These are phyloP conservation scores for Paramecium caudatum DNA, from an alignment of 73 alveolate genomes.

Conservation along the genomic window DNA sequence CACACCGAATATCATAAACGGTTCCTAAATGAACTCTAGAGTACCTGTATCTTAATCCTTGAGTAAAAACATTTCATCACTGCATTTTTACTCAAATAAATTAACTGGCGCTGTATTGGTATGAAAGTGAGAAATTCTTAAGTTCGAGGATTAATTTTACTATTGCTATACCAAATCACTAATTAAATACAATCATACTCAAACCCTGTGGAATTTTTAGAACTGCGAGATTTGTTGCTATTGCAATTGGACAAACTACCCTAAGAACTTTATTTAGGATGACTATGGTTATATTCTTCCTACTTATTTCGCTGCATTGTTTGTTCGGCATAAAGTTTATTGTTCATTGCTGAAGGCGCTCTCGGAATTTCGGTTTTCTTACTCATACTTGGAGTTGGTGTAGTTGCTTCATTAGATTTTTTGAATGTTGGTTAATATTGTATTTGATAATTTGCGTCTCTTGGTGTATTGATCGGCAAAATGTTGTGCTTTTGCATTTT, in stretches of 20 bases:
- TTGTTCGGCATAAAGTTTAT: slow-evolving; percentile 27
- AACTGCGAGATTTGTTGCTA: slow-evolving; percentile 54
- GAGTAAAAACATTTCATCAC: slow-evolving; percentile 52
- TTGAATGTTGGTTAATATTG: neutral
- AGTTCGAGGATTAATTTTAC: slow-evolving; percentile 16
- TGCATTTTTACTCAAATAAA: slow-evolving; percentile 4
- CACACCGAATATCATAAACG: slow-evolving; percentile 20
- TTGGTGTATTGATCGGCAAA: slow-evolving; percentile 40
- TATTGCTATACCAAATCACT: neutral
- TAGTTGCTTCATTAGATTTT: neutral
- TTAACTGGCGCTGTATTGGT: slow-evolving; percentile 60
- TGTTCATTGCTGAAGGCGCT: slow-evolving; percentile 63
- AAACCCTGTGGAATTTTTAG: slow-evolving; percentile 59
- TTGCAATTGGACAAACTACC: slow-evolving; percentile 54
- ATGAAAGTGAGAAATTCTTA: slow-evolving; percentile 56
- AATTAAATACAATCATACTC: slow-evolving; percentile 15
- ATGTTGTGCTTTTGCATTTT: slow-evolving; percentile 12
- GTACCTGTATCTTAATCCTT: slow-evolving; percentile 63
- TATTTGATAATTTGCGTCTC: neutral
- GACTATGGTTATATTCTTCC: slow-evolving; percentile 1
- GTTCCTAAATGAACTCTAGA: slow-evolving; percentile 32
- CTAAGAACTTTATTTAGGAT: neutral
- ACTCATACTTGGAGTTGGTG: slow-evolving; percentile 5
- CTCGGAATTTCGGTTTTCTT: slow-evolving; percentile 58
- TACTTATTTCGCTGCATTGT: slow-evolving; percentile 6